Percentiles rank a stretch among this genome's conserved stretches.
phyloP scores from a whole-genome alignment of 495 filamentous ascomycete species.

The Chaetomidium leptoderma region DNA sequence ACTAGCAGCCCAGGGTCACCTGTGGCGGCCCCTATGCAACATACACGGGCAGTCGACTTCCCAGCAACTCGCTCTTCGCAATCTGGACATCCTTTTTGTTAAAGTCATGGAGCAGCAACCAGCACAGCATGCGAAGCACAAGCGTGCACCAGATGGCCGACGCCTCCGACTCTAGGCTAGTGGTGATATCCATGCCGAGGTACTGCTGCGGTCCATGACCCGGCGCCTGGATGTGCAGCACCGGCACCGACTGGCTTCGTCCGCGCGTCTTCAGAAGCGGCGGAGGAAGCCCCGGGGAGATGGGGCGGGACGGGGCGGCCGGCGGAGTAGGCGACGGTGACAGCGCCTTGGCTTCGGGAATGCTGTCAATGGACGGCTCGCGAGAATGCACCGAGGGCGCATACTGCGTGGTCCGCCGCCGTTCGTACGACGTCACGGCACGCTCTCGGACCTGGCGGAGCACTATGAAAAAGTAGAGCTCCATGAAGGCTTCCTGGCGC shows the following conservation, averaged over 20 bases:
- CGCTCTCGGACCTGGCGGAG: constrained; percentile 30
- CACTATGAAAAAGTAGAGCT: constrained; percentile 40
- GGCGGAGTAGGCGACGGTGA: constrained; percentile 8
- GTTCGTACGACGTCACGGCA: constrained; percentile 23
- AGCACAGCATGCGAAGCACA: constrained; percentile 51
- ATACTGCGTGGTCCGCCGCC: constrained; percentile 22
- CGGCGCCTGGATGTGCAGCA: constrained; percentile 9
- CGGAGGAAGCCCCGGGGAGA: not conserved
- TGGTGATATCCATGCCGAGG: not conserved
- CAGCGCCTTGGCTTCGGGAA: not conserved
- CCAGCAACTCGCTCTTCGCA: constrained; percentile 43
- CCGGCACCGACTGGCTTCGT: constrained; percentile 17
- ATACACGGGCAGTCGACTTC: constrained; percentile 48
- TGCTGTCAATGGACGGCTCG: constrained; percentile 15
- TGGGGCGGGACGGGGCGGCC: not conserved
- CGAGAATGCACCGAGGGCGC: constrained; percentile 20
- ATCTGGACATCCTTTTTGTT: constrained; percentile 46
- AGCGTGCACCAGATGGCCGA: constrained; percentile 44
- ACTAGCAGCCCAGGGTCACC: not conserved
- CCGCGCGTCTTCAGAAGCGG: not conserved
- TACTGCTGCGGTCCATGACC: not conserved
- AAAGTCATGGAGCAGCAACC: constrained; percentile 51
- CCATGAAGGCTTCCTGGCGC: constrained; percentile 40
- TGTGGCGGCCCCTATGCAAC: constrained; percentile 24
- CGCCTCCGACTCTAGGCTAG: constrained; percentile 19